Evolutionary conservation across 495 filamentous ascomycete species (phyloP).

Genomic region (Penicillium parvum): DNA sequence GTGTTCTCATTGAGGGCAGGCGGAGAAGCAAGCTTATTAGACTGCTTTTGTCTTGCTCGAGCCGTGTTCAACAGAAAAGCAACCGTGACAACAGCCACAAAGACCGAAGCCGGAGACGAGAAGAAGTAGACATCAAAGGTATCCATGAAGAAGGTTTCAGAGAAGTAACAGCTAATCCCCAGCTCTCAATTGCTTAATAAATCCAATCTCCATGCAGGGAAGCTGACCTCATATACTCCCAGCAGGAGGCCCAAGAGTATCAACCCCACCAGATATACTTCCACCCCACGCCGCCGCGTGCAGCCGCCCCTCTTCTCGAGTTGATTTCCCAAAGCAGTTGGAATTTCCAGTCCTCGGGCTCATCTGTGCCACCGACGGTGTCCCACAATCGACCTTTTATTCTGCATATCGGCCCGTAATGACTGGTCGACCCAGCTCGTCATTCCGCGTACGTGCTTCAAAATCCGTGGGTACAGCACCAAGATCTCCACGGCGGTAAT

Average conservation of each 20-base stretch:
- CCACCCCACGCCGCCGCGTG: neutral
- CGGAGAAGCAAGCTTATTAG: neutral
- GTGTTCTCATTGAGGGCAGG: neutral
- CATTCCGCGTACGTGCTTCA: neutral
- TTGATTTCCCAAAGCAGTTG: conserved; percentile 24
- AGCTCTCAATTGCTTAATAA: neutral
- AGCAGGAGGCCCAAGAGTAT: conserved; percentile 7
- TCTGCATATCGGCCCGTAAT: neutral
- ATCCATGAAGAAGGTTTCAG: conserved; percentile 10
- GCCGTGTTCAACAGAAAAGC: conserved; percentile 8
- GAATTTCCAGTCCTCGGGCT: conserved; percentile 13
- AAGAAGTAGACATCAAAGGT: conserved; percentile 9
- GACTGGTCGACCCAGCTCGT: neutral
- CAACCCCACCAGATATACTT: conserved; percentile 20
- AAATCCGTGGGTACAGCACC: neutral
- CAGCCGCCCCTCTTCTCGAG: conserved; percentile 6
- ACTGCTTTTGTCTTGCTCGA: conserved; percentile 11
- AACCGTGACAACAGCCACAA: conserved; percentile 14
- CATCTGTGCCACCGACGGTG: neutral
- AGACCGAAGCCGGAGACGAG: conserved; percentile 9
- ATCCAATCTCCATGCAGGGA: neutral
- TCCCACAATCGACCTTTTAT: neutral
- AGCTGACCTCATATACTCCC: conserved; percentile 15
- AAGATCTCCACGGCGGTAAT: neutral
- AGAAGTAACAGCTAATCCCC: neutral